phyloP scores from a whole-genome alignment of 164 flowering plant species.

The grape (Vitis vinifera) region ASM3070453v1 NC_081822.1:3554501-3555000 shows the following conservation, averaged over 20 bases:
- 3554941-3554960: background rate
- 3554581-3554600: constrained; percentile 89
- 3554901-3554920: constrained; percentile 59
- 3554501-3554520: constrained; percentile 77
- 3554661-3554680: background rate
- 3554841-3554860: constrained; percentile 90
- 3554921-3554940: background rate
- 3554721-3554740: constrained; percentile 88
- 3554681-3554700: constrained; percentile 7
- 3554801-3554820: constrained; percentile 63
- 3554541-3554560: constrained; percentile 78
- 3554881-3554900: constrained; percentile 58
- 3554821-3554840: constrained; percentile 77
- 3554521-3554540: constrained; percentile 64
- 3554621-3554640: background rate
- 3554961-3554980: background rate
- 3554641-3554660: background rate
- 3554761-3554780: constrained; percentile 80
- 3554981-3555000: background rate
- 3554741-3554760: constrained; percentile 78
- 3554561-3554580: constrained; percentile 81
- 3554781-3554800: constrained; percentile 94
- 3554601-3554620: constrained; percentile 49
- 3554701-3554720: constrained; percentile 50
- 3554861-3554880: constrained; percentile 73